phyloP scores from a whole-genome alignment of 176 grass and related monocot genomes.

The Hordeum marinum region DNA sequence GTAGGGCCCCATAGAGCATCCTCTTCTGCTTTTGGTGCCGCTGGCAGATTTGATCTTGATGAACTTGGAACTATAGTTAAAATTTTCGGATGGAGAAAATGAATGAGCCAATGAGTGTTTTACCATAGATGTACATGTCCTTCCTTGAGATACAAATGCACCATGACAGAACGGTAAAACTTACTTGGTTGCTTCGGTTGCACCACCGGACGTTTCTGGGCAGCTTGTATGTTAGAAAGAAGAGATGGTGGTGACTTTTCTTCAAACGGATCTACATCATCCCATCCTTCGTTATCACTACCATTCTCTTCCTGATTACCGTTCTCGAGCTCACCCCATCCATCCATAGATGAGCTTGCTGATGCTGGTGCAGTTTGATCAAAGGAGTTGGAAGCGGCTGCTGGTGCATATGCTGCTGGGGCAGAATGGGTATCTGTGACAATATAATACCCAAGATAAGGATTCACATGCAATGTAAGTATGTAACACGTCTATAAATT shows the following conservation, averaged over 20 bases:
- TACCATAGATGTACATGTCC: background rate
- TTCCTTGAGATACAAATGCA: background rate
- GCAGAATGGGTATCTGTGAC: constrained; percentile 23
- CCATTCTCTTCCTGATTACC: constrained; percentile 48
- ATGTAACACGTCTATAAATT: background rate
- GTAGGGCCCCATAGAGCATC: constrained; percentile 75
- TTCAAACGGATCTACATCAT: constrained; percentile 84
- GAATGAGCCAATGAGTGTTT: background rate
- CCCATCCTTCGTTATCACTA: constrained; percentile 91
- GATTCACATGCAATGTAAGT: constrained; percentile 26
- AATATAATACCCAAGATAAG: constrained; percentile 27
- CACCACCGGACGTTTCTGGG: constrained; percentile 83
- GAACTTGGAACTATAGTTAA: constrained; percentile 45
- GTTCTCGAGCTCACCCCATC: constrained; percentile 83
- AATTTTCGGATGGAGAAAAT: constrained; percentile 14
- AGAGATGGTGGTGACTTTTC: constrained; percentile 50
- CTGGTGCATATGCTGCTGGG: constrained; percentile 31
- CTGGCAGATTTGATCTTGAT: constrained; percentile 40
- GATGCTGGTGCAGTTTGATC: constrained; percentile 74
- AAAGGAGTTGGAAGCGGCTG: constrained; percentile 46
- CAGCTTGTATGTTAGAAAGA: constrained; percentile 80
- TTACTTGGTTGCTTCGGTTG: constrained; percentile 66
- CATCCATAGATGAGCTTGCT: constrained; percentile 67
- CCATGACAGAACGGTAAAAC: background rate
- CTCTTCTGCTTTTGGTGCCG: constrained; percentile 54